Evolutionary conservation across 1,139 yeast genomes (phyloP).

Genomic region (Groenewaldozyma sp.): DNA sequence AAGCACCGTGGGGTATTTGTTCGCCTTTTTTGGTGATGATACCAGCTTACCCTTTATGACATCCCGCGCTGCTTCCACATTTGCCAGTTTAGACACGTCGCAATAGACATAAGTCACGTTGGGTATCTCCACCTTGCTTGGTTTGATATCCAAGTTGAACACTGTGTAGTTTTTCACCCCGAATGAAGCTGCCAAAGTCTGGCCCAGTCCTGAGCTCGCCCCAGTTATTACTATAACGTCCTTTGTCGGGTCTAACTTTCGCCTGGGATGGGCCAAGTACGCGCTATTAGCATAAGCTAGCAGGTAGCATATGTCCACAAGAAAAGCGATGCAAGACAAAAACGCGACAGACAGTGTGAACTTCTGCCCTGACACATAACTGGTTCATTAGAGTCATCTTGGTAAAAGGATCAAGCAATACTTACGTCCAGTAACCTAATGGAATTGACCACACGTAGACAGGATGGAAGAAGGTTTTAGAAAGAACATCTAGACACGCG

Average conservation of each 20-base stretch:
- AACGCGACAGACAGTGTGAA: too few species aligned
- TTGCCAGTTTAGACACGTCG: conserved; percentile 39
- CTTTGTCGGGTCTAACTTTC: conserved; percentile 10
- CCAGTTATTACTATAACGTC: conserved; percentile 51
- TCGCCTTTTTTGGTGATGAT: too few species aligned
- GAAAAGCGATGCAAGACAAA: background rate
- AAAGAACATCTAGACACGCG: conserved; percentile 9
- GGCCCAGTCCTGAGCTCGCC: conserved; percentile 56
- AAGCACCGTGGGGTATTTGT: conserved; percentile 39
- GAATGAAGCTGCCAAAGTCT: conserved; percentile 35
- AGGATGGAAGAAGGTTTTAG: conserved; percentile 17
- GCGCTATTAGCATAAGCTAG: conserved; percentile 10
- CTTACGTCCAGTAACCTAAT: conserved; percentile 10
- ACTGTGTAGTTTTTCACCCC: conserved; percentile 32
- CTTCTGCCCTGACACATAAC: too few species aligned
- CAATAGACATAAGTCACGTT: conserved; percentile 35
- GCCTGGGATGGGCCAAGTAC: conserved; percentile 15
- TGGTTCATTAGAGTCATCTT: too few species aligned
- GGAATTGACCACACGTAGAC: conserved; percentile 17
- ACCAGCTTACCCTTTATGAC: conserved; percentile 25
- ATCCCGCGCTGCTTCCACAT: conserved; percentile 27
- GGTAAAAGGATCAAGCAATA: too few species aligned
- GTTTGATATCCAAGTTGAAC: conserved; percentile 39
- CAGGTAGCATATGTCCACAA: conserved; percentile 11
- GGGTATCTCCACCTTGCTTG: conserved; percentile 26